Evolutionary conservation across 176 grass and related monocot genomes (phyloP), one percentile per base, ranked within the genome.

Genomic region (Cenchrus fungigraminus): DNA sequence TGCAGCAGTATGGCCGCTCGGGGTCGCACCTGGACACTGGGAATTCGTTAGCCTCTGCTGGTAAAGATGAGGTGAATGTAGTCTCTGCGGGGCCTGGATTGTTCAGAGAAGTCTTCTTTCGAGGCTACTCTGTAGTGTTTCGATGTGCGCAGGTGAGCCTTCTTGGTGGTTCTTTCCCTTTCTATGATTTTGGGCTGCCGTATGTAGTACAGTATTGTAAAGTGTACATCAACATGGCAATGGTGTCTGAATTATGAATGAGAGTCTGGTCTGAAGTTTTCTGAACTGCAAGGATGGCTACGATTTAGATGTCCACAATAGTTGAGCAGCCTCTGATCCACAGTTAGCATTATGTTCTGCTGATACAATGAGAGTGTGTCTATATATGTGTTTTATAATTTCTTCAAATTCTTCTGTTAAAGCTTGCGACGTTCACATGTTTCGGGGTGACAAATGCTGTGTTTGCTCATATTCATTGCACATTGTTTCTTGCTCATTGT

Each of bases 1-100:
- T 98, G 46, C 96, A 98, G 86, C 93, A 98, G 61, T 98, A 98
- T 42, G 96, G 96, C 40, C 93, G 96, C 47, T 87, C 91, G 15
- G 96, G 96, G 29, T 95, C 96, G 60, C 96, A 98, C 90, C 83
- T 98, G 83, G 91, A 98, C 82, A 63, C 64, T 70, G 89, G 83
- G 20, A 94, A 79, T 77, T 68, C 75, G 52, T 17, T 83, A 86
- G 12, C 42, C 69, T 56, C 68, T 89, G 73, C 46, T 17, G 71
- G 56, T 70, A 86, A 84, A 85, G 80, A 64, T 82, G 75, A 80
- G 52, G 29, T 29, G 56, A 67, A 68, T 49, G 25, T 8, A 5
- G 51, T 78, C 12, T 59, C 80, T 29, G 61, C 65, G 11, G 86
- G 85, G 19, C 81, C 73, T 68, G 89, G 93, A 61, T 66, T 98